A percentile compares a stretch with the other conserved stretches of the same genome.
These are phyloP conservation scores for Graphiopsis chlorocephala DNA, from an alignment of 2,329 filamentous ascomycete species.

Conservation along the genomic window DNA sequence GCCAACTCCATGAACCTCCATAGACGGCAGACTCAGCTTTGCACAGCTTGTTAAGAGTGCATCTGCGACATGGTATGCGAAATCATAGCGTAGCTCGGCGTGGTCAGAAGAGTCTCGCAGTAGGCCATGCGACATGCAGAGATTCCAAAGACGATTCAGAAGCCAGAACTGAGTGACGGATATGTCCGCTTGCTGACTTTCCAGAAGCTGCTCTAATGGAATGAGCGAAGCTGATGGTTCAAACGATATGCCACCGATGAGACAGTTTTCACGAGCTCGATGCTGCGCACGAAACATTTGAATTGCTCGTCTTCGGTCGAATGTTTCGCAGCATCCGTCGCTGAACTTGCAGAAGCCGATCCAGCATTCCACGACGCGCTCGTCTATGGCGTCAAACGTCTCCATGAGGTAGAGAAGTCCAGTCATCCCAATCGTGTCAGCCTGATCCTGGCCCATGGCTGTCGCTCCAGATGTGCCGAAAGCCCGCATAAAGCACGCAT, in stretches of 20 bases:
- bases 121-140: slow-evolving; percentile 42
- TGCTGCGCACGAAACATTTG: slow-evolving; percentile 33
- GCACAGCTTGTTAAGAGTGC: slow-evolving; percentile 37
- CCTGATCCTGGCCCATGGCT: slow-evolving; percentile 43
- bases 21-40: slow-evolving; percentile 33
- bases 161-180: slow-evolving; percentile 45
- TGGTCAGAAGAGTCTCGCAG: slow-evolving; percentile 36
- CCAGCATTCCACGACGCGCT: slow-evolving; percentile 45
- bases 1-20: slow-evolving; percentile 44
- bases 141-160: slow-evolving; percentile 42
- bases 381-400: slow-evolving; percentile 44
- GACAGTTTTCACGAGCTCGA: slow-evolving; percentile 28
- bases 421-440: slow-evolving; percentile 41
- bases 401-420: slow-evolving; percentile 45
- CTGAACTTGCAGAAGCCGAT: slow-evolving; percentile 38
- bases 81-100: slow-evolving; percentile 38
- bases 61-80: slow-evolving; percentile 36
- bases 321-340: slow-evolving; percentile 33
- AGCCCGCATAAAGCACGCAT: slow-evolving; percentile 41
- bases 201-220: slow-evolving; percentile 26
- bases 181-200: slow-evolving; percentile 44
- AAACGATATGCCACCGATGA: slow-evolving; percentile 40
- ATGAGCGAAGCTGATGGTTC: slow-evolving; percentile 33
- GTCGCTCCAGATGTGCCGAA: slow-evolving; percentile 37
- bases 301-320: slow-evolving; percentile 34